A percentile compares a stretch with the other conserved stretches of the same genome.
These are phyloP conservation scores for Nitzschia palea DNA, from an alignment of 108 stramenopile genomes.

Conservation along the genomic window DNA sequence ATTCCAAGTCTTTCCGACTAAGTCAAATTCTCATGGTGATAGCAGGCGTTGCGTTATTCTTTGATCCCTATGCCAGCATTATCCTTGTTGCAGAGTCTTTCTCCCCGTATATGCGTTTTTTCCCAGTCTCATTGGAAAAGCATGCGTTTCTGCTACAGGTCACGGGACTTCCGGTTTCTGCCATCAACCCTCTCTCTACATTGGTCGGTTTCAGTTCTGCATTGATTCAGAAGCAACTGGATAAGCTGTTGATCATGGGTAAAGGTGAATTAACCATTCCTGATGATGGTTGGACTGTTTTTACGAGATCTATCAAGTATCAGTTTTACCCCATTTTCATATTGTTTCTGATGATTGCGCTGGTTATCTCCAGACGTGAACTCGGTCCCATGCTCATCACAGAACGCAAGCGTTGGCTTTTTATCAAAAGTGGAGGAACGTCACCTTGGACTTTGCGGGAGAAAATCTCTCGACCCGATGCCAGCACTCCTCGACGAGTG, in stretches of 20 bases:
- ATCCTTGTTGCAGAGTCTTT: slow-evolving; percentile 55
- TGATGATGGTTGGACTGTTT: slow-evolving; percentile 39
- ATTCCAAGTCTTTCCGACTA: slow-evolving; percentile 34
- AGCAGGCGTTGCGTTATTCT: slow-evolving; percentile 52
- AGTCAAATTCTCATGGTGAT: slow-evolving; percentile 45
- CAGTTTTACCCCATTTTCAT: slow-evolving; percentile 48
- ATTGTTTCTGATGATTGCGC: slow-evolving; percentile 4
- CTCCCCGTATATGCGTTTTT: slow-evolving; percentile 43
- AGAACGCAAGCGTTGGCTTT: slow-evolving; percentile 26
- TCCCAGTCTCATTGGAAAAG: slow-evolving; percentile 55
- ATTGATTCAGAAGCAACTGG: slow-evolving; percentile 55
- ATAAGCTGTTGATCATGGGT: slow-evolving; percentile 22
- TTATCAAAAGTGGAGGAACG: neutral
- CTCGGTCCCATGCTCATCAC: slow-evolving; percentile 67
- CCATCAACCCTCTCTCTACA: slow-evolving; percentile 48
- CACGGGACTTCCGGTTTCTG: slow-evolving; percentile 60
- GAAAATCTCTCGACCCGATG: slow-evolving; percentile 3
- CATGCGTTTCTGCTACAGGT: slow-evolving; percentile 63
- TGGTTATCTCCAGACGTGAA: slow-evolving; percentile 36
- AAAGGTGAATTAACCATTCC: slow-evolving; percentile 14
- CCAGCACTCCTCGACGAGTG: neutral
- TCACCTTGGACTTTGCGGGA: slow-evolving; percentile 1
- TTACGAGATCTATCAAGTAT: slow-evolving; percentile 50
- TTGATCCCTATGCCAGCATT: slow-evolving; percentile 58
- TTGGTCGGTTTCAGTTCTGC: slow-evolving; percentile 60